Evolutionary conservation across 106 monocot genomes (phyloP).

Genomic region (Dendrobium huoshanense): DNA sequence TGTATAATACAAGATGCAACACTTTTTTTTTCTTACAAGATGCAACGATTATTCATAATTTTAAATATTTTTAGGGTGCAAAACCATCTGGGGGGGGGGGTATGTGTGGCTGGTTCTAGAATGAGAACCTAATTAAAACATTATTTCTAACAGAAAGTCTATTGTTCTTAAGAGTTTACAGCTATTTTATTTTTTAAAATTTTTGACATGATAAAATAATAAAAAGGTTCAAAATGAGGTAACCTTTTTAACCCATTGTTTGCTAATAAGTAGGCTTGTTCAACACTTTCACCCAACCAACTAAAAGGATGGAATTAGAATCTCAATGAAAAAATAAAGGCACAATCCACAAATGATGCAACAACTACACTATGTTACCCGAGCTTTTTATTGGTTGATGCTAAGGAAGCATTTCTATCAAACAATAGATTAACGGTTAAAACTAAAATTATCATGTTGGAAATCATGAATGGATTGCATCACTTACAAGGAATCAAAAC

Average conservation of each 20-base stretch:
- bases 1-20: no score
- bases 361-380: neutral
- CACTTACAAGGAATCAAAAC: neutral
- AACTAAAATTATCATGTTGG: neutral
- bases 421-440: neutral
- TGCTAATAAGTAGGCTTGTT: neutral
- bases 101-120: no score
- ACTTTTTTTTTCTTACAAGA: no score
- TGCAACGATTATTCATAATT: no score
- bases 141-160: no score
- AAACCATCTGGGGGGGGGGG: no score
- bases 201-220: no score
- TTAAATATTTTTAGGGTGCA: no score
- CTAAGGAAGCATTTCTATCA: neutral
- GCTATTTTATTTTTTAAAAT: no score
- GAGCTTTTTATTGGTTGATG: neutral
- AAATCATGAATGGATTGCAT: neutral
- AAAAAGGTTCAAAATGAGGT: neutral
- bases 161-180: no score
- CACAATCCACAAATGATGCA: neutral
- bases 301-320: neutral
- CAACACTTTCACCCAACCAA: neutral
- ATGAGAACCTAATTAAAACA: no score
- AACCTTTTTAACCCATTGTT: neutral
- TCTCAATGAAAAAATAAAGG: neutral